These are phyloP conservation scores for Myxozyma neotropica DNA, from an alignment of 805 yeast genomes.

Conservation along the genomic window DNA sequence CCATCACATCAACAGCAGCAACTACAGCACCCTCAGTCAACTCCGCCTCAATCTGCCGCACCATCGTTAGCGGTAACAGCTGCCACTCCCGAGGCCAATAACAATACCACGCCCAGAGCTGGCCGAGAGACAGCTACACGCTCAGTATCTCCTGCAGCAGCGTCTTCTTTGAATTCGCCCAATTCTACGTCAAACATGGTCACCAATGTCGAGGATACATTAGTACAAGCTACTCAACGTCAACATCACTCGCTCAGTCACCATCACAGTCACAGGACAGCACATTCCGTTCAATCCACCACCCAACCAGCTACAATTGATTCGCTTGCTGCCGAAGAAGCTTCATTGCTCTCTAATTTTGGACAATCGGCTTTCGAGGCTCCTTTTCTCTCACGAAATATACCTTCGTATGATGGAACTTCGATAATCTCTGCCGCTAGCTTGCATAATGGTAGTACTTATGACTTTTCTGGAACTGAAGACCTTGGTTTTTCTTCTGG, in stretches of 20 bases:
- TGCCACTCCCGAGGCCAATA: neutral
- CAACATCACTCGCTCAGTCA: neutral
- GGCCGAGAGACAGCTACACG: neutral
- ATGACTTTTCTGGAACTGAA: conserved; percentile 30
- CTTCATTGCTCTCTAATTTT: neutral
- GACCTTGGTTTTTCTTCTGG: conserved; percentile 33
- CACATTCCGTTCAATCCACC: neutral
- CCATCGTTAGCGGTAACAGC: conserved; percentile 1
- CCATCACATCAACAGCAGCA: neutral
- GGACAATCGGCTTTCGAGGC: neutral
- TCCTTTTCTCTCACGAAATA: neutral
- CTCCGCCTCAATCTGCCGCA: neutral
- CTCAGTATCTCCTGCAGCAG: neutral
- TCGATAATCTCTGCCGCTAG: conserved; percentile 1
- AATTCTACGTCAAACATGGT: neutral
- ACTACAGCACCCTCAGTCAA: neutral
- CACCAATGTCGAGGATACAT: neutral
- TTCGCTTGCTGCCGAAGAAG: conserved; percentile 13
- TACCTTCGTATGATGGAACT: neutral
- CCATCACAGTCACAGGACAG: neutral
- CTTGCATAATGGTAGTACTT: conserved; percentile 10
- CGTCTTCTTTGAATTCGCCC: no score
- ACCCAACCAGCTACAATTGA: conserved; percentile 3
- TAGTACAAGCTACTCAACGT: neutral
- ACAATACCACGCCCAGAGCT: neutral